phyloP scores from a whole-genome alignment of 371 early-diverging fungal genomes.

The Mortierella sp. region DNA sequence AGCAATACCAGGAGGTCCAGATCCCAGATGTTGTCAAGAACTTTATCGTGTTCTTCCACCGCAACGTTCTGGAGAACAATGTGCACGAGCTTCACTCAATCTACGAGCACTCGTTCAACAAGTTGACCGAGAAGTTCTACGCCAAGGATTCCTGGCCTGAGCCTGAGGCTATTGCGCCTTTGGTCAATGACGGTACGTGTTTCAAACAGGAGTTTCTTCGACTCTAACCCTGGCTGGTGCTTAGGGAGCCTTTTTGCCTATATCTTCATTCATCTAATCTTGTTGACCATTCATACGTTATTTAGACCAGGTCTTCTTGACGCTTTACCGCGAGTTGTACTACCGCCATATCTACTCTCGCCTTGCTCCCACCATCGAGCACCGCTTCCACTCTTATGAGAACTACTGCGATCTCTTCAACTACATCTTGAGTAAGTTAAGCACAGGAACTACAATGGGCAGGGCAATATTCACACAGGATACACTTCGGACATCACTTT shows the following conservation, averaged over 20 bases:
- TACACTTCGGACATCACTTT: no score
- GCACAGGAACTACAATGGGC: background rate
- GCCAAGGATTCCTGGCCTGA: slow-evolving; percentile 94
- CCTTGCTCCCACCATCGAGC: slow-evolving; percentile 89
- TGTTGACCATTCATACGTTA: no score
- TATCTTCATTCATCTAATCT: background rate
- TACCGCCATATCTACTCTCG: slow-evolving; percentile 96
- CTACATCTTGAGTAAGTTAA: slow-evolving; percentile 86
- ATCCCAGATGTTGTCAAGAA: slow-evolving; percentile 88
- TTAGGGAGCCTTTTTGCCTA: background rate
- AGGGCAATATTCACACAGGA: background rate
- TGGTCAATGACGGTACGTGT: slow-evolving; percentile 85
- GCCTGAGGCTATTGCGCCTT: slow-evolving; percentile 84
- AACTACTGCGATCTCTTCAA: slow-evolving; percentile 98
- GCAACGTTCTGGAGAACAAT: slow-evolving; percentile 82
- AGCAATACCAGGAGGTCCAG: slow-evolving; percentile 67
- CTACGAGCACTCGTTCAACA: slow-evolving; percentile 94
- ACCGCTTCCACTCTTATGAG: slow-evolving; percentile 92
- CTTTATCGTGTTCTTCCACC: slow-evolving; percentile 88
- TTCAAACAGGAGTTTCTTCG: background rate
- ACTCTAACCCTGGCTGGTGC: no score
- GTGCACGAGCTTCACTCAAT: slow-evolving; percentile 88
- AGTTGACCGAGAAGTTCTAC: slow-evolving; percentile 93
- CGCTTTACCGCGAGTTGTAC: slow-evolving; percentile 95
- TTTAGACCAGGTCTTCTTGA: slow-evolving; percentile 89